Conservation (phyloP, 1,139 yeast species). For the Debaryomycetaceae sp. region DNA sequence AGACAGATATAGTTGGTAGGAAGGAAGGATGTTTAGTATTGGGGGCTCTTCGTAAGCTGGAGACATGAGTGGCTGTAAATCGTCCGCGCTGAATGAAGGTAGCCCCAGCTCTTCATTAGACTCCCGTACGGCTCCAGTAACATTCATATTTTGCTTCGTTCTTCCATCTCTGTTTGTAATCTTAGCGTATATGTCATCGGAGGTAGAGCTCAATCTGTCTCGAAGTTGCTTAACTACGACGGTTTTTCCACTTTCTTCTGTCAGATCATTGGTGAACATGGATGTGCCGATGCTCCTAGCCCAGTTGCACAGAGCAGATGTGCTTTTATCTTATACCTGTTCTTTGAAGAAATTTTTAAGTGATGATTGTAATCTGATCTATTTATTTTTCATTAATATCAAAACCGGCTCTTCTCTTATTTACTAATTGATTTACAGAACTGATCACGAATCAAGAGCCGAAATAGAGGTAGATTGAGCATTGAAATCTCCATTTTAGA, state of each 20-base stretch:
- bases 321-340: too few relatives aligned
- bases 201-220: background rate
- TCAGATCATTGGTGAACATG: background rate
- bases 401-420: too few relatives aligned
- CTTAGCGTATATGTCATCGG: background rate
- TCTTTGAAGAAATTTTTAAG: too few relatives aligned
- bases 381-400: background rate
- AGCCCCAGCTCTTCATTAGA: background rate
- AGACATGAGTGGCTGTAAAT: constrained; percentile 11
- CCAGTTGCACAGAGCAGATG: background rate
- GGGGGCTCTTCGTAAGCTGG: constrained; percentile 21
- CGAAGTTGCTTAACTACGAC: background rate
- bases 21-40: constrained; percentile 29
- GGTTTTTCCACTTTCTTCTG: background rate
- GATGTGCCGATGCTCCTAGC: background rate
- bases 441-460: too few relatives aligned
- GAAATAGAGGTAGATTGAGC: too few relatives aligned
- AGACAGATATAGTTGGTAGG: constrained; percentile 20
- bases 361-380: too few relatives aligned
- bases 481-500: too few relatives aligned
- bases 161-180: background rate
- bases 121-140: background rate
- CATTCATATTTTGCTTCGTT: background rate
- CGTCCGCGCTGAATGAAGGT: background rate
- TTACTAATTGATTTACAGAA: too few relatives aligned